Evolutionary conservation across 1,284 basidiomycete species (phyloP).

Genomic region (Ceratorhiza oryzae-sativae): DNA sequence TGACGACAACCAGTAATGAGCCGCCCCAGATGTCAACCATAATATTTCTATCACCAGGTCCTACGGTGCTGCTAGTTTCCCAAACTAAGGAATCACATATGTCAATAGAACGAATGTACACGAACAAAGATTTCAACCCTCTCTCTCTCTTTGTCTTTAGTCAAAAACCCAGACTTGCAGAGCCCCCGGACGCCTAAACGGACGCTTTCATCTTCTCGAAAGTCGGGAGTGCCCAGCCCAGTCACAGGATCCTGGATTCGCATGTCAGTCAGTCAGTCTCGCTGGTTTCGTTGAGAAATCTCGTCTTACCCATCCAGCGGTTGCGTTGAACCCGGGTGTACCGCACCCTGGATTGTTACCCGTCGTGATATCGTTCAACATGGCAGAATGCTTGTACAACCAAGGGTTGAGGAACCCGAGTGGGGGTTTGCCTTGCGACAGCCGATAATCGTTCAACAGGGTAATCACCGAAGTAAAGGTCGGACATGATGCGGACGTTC

Average conservation of each 20-base stretch:
- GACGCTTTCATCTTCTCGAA: constrained; percentile 3
- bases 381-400: constrained; percentile 51
- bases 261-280: neutral
- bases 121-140: too few species aligned
- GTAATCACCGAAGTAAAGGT: constrained; percentile 53
- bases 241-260: constrained; percentile 40
- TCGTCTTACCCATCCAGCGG: constrained; percentile 39
- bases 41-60: too few species aligned
- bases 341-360: constrained; percentile 25
- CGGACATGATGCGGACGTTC: constrained; percentile 54
- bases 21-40: too few species aligned
- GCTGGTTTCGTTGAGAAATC: neutral
- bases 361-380: constrained; percentile 63
- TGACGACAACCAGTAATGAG: too few species aligned
- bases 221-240: constrained; percentile 39
- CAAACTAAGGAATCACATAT: too few species aligned
- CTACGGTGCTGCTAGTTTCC: too few species aligned
- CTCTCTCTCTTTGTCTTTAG: too few species aligned
- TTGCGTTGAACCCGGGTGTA: constrained; percentile 40
- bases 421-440: constrained; percentile 49
- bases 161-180: too few species aligned
- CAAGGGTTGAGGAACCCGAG: constrained; percentile 49
- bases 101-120: too few species aligned
- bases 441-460: constrained; percentile 52
- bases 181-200: too few species aligned